A percentile compares a stretch with the other conserved stretches of the same genome.
phyloP scores from a whole-genome alignment of 2,329 filamentous ascomycete genomes.

The Colletotrichum eremochloae region DNA sequence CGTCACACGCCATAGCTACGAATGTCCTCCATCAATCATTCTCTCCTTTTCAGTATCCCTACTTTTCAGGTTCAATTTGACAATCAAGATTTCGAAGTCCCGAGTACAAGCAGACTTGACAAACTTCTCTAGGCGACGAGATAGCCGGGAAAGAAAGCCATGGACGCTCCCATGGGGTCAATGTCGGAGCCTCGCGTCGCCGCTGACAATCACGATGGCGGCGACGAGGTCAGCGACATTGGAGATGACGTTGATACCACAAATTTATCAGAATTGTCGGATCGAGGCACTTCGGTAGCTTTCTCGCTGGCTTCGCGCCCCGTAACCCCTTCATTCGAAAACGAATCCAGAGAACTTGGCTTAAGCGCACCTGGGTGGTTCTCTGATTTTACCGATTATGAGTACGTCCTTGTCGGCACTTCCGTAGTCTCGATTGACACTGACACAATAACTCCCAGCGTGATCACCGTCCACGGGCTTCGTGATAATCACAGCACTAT shows the following conservation, averaged over 20 bases:
- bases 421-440: not conserved
- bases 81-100: not conserved
- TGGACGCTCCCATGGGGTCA: too few relatives aligned
- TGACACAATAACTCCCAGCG: not conserved
- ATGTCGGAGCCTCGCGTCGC: not conserved
- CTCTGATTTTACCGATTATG: not conserved
- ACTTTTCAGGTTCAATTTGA: not conserved
- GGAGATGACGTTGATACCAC: not conserved
- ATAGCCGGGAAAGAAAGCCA: not conserved
- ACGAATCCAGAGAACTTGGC: not conserved
- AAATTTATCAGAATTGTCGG: not conserved
- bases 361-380: not conserved
- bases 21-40: not conserved
- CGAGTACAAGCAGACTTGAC: not conserved
- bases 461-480: not conserved
- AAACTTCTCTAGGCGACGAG: not conserved
- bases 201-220: not conserved
- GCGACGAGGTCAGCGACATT: not conserved
- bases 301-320: conserved; percentile 1
- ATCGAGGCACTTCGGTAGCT: not conserved
- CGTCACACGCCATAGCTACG: not conserved
- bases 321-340: not conserved
- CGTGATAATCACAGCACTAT: not conserved
- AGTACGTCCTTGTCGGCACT: not conserved
- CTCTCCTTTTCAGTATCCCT: not conserved